These are phyloP conservation scores for Talaromyces sp. DNA, from an alignment of 2,329 filamentous ascomycete species.

Conservation along the genomic window DNA sequence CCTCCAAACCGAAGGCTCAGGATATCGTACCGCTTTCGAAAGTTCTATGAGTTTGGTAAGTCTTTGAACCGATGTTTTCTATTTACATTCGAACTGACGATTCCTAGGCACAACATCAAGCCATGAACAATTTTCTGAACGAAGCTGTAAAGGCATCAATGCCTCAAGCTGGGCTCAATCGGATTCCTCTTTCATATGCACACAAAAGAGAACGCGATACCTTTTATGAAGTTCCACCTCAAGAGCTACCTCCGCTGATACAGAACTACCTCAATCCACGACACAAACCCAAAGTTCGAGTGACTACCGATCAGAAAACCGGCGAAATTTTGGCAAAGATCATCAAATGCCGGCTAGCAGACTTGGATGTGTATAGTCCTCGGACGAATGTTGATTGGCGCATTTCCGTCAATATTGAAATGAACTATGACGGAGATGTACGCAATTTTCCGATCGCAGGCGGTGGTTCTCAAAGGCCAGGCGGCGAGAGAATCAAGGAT, in stretches of 20 bases:
- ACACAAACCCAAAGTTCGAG: conserved; percentile 64
- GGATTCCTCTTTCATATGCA: conserved; percentile 64
- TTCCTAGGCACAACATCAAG: conserved; percentile 70
- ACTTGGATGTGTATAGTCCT: conserved; percentile 85
- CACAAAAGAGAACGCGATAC: conserved; percentile 81
- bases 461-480: conserved; percentile 40
- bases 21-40: conserved; percentile 65
- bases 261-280: conserved; percentile 59
- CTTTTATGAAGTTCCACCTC: conserved; percentile 72
- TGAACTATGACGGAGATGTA: conserved; percentile 72
- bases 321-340: conserved; percentile 74
- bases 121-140: conserved; percentile 84
- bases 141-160: conserved; percentile 56
- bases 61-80: conserved; percentile 20
- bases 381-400: conserved; percentile 79
- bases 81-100: conserved; percentile 23
- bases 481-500: conserved; percentile 74
- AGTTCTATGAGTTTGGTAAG: conserved; percentile 88
- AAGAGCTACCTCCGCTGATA: conserved; percentile 64
- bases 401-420: conserved; percentile 92
- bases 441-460: conserved; percentile 50
- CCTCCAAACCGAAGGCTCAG: conserved; percentile 56
- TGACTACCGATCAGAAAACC: conserved; percentile 74
- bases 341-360: conserved; percentile 83
- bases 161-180: conserved; percentile 38